Percentiles rank a stretch among this genome's conserved stretches.
These are phyloP conservation scores for Isabelozyma gotoi DNA, from an alignment of 805 yeast species.

Conservation along the genomic window DNA sequence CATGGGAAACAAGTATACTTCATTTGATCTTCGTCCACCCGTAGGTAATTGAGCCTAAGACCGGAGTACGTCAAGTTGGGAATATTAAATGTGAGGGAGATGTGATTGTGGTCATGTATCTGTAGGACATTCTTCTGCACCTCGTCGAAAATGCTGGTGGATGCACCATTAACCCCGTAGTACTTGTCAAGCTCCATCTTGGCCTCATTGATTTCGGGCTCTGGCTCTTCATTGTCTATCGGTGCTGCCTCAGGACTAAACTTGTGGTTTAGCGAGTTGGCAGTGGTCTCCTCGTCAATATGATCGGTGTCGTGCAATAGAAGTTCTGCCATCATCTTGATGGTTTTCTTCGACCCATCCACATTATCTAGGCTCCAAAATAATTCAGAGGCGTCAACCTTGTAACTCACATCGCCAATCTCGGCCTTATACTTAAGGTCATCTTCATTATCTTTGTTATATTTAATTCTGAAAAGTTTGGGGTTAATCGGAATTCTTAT, in stretches of 20 bases:
- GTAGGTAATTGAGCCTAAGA: conserved; percentile 61
- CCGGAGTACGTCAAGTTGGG: conserved; percentile 64
- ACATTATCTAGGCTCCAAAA: conserved; percentile 72
- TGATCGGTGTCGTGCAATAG: conserved; percentile 12
- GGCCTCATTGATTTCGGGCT: background rate
- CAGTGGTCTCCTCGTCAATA: background rate
- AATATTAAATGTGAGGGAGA: conserved; percentile 29
- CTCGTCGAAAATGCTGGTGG: conserved; percentile 24
- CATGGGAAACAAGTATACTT: conserved; percentile 74
- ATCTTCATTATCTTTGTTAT: conserved; percentile 7
- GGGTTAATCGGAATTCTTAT: conserved; percentile 37
- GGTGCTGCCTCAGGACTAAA: background rate
- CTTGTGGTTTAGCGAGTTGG: background rate
- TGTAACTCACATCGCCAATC: conserved; percentile 68
- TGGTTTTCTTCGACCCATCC: conserved; percentile 53
- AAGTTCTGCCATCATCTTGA: conserved; percentile 59
- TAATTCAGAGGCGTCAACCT: conserved; percentile 66
- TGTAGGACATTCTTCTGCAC: conserved; percentile 9
- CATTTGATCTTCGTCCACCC: conserved; percentile 61
- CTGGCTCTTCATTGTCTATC: conserved; percentile 1
- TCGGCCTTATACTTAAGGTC: conserved; percentile 70
- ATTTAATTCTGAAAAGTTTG: conserved; percentile 24
- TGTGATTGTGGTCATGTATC: conserved; percentile 15
- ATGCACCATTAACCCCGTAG: conserved; percentile 37
- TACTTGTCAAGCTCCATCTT: conserved; percentile 25